Evolutionary conservation across 1,284 basidiomycete genomes (phyloP).

Genomic region (Microbotryum saponariae): DNA sequence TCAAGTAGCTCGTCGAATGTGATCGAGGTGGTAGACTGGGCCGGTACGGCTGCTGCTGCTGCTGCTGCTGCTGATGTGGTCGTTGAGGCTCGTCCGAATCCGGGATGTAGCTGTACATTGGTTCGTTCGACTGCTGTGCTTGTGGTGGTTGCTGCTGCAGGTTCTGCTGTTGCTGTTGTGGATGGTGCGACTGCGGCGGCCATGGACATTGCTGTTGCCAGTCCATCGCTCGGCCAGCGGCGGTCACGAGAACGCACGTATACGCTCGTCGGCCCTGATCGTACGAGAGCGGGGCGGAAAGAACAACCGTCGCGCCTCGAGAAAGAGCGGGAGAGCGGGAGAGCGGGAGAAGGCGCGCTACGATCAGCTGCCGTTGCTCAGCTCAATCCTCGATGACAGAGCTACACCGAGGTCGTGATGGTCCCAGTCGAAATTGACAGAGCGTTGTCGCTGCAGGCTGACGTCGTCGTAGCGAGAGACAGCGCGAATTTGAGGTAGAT

Average conservation of each 20-base stretch:
- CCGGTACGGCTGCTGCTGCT: not conserved
- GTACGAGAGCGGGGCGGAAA: not conserved
- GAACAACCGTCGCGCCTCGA: not conserved
- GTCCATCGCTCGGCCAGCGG: not conserved
- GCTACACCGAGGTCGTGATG: not conserved
- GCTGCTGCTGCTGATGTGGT: not conserved
- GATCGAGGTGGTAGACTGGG: not conserved
- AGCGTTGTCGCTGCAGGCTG: not conserved
- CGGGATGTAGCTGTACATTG: not conserved
- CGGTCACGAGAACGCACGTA: not conserved
- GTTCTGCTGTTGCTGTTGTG: not conserved
- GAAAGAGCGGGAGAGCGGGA: not conserved
- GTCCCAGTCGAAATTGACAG: not conserved
- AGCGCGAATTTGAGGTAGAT: too few relatives aligned
- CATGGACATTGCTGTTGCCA: not conserved
- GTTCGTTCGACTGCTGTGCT: not conserved
- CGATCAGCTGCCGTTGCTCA: not conserved
- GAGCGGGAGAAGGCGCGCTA: not conserved
- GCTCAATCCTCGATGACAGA: not conserved
- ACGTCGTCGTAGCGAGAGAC: too few relatives aligned
- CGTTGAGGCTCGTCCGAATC: not conserved
- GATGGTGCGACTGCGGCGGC: not conserved
- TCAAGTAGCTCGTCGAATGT: not conserved
- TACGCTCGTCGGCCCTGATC: not conserved
- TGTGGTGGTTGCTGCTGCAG: not conserved